Base-by-base conservation (phyloP, 768 basidiomycete species). In the Leccinellum luteum region DNA sequence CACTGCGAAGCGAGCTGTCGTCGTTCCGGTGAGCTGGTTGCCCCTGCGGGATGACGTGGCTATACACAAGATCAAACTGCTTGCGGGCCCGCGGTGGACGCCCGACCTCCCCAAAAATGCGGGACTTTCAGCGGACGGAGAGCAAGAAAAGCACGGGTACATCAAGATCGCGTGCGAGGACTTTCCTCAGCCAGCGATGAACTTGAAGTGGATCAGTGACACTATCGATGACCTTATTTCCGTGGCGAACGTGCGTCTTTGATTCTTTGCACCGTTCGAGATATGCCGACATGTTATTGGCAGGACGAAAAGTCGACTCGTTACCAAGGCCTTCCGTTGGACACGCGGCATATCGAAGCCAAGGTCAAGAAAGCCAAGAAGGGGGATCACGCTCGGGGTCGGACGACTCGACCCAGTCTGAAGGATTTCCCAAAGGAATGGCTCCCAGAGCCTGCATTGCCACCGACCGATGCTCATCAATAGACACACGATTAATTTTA, bases 121-220 rank as follows among this genome's bases (percentile, higher is more conserved):
- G 32, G 92, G 92, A 2, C 53, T 69, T 17, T 72, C 85, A 23
- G 51, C 57, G 41, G 77, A 76, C 48, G 71, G 71, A 10, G 71
- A 81, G 44, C 77, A 77, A 48, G 72, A 69, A 10, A 83, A 79
- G 70, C 82, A 92, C 56, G 95, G 95, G 4, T 95, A 83, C 74
- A 78, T 99, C 73, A 94, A 94, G 76, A 90, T 98, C 59, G 81
- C 89, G 1, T 94, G 91, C 68, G 95, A 98, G 65, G 84, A 89
- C 72, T 96, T 93, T 73, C 85, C 86, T 7, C 79, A 83, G 62
- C 83, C 86, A 2, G 79, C 84, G 27, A 88, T 91, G 90, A 99
- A 99, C 73, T 77, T 96, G 65, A 96, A 95, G 73, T 96, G 93
- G 90, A 92, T 90, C 41, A 90, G 89, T 62, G 95, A 98, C 68